Conservation (phyloP, 805 yeast species). For the Cyberlindnera petersonii region DNA sequence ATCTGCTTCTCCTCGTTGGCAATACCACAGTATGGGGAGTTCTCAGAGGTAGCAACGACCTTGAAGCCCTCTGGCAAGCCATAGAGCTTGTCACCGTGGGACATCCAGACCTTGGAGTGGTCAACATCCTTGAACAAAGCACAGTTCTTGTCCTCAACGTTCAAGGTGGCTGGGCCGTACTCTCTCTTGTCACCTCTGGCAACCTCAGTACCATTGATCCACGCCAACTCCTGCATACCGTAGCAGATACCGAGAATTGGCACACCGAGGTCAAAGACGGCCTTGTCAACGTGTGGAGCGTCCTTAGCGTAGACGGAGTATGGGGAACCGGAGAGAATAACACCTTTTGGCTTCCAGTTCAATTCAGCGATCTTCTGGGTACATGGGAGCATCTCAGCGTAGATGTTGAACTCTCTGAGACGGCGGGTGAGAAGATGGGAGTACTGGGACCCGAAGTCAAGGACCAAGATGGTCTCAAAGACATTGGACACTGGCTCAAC, state of each 20-base stretch:
- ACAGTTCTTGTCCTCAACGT: constrained; percentile 62
- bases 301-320: constrained; percentile 94
- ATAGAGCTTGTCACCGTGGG: constrained; percentile 94
- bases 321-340: constrained; percentile 95
- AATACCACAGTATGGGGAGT: constrained; percentile 95
- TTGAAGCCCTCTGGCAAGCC: constrained; percentile 87
- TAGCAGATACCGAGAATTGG: constrained; percentile 98
- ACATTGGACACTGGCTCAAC: constrained; percentile 69
- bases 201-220: constrained; percentile 91
- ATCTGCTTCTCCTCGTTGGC: constrained; percentile 68
- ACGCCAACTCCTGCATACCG: constrained; percentile 98
- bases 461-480: constrained; percentile 94
- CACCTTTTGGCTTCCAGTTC: constrained; percentile 93
- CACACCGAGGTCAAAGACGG: constrained; percentile 81
- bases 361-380: constrained; percentile 94
- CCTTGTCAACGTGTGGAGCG: constrained; percentile 97
- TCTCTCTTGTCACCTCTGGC: constrained; percentile 96
- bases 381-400: constrained; percentile 99
- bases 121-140: constrained; percentile 84
- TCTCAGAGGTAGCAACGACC: constrained; percentile 84
- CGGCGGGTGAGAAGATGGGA: constrained; percentile 96
- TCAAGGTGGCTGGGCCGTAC: constrained; percentile 92
- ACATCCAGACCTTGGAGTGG: constrained; percentile 98
- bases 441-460: constrained; percentile 98
- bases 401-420: constrained; percentile 94